Evolutionary conservation across 192 early-diverging fungal species (phyloP), one percentile per base, ranked within the genome.

Genomic region (Endogone sp.): DNA sequence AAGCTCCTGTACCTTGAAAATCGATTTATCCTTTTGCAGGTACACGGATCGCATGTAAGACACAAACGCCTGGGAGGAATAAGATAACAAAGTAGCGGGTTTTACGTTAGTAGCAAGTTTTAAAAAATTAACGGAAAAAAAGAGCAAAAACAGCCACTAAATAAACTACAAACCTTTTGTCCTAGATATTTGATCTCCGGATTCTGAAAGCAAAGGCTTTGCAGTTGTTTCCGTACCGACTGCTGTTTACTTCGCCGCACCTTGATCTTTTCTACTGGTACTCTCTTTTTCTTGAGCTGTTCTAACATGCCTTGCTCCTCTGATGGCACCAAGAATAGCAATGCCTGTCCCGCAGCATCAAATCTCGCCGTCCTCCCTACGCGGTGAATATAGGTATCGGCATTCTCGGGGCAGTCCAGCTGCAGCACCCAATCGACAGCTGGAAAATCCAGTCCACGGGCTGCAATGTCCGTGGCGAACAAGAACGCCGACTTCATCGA

Each of bases 351-450:
- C 4, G 86, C 77, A 3, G 94, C 85, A 56, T 95, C 92, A 84
- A 94, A 93, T 65, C 98, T 91, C 9, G 98, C 98, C 21, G 98
- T 99, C 58, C 98, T 90, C 2, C 98, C 98, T 4, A 98, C 98
- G 58, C 98, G 92, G 73, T 99, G 98, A 76, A 99, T 94, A 81
- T 99, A 98, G 2, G 96, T 99, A 59, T 88, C 93, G 37, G 91
- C 90, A 81, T 97, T 92, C 75, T 98, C 98, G 49, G 98, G 98
- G 63, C 95, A 96, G 75, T 99, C 98, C 59, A 97, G 71, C 68
- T 99, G 98, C 54, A 99, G 86, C 29, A 99, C 98, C 98, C 98
- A 99, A 76, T 99, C 94, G 3, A 99, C 96, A 13, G 94, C 91
- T 0, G 98, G 96, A 71, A 99, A 97, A 79, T 99, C 98, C 32